Evolutionary conservation across 164 flowering plant genomes (phyloP), one percentile per base, ranked within the genome.

Genomic region (Amborella trichopoda): DNA sequence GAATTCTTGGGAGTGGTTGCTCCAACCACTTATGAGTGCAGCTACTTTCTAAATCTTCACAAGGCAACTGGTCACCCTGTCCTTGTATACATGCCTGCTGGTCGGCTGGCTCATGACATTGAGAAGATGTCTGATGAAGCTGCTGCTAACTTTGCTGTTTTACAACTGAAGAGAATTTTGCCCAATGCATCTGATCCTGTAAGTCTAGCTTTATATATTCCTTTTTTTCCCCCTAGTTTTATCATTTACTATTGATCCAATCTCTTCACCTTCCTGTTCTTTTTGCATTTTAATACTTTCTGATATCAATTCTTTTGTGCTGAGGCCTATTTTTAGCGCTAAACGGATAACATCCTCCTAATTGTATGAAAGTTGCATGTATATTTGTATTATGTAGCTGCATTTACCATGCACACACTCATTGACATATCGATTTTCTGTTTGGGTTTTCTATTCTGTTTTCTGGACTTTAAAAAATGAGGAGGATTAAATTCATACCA

Each of bases 11-110:
- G 96, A 48, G 83, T 87, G 13, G 95, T 87, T 59, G 81, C 96
- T 2, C 75, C 85, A 0, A 74, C 82, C 28, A 58, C 99, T 27
- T 78, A 87, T 62, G 77, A 60, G 44, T 91, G 99, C 76, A 82
- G 95, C 67, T 91, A 87, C 69, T 87, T 91, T 46, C 66, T 91
- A 16, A 91, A 91, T 63, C 96, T 91, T 44, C 96, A 91, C 65
- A 91, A 91, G 68, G 99, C 99, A 11, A 82, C 99, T 2, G 81
- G 90, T 26, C 83, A 80, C 49, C 52, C 82, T 47, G 96, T 82
- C 18, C 96, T 93, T 28, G 94, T 91, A 22, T 91, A 91, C 59
- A 91, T 91, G 99, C 91, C 96, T 52, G 81, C 95, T 23, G 99
- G 99, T 36, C 69, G 77, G 64, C 67, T 84, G 40, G 94, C 99